Percentiles rank a stretch among this genome's conserved stretches.
phyloP scores from a whole-genome alignment of 2,329 filamentous ascomycete species.

The Ceratocystis huliohia region DNA sequence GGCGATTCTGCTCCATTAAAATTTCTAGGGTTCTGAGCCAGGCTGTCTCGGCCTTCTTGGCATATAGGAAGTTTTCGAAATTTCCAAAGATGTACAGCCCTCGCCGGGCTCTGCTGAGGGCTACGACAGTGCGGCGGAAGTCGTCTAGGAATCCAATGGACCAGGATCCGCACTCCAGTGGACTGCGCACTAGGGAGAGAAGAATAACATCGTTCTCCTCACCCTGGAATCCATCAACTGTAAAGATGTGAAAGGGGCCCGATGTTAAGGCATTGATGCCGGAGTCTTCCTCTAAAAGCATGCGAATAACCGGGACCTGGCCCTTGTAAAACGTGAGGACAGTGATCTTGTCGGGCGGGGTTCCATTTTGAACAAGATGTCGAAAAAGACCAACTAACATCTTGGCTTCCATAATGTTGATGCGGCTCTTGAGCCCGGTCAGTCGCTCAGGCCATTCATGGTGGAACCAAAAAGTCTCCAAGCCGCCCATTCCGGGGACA shows the following conservation, averaged over 20 bases:
- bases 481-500: constrained; percentile 35
- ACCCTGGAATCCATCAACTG: constrained; percentile 81
- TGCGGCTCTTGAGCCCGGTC: constrained; percentile 51
- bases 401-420: constrained; percentile 57
- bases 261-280: constrained; percentile 22
- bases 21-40: constrained; percentile 27
- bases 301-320: constrained; percentile 55
- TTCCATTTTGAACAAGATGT: constrained; percentile 59
- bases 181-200: constrained; percentile 67
- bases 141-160: constrained; percentile 62
- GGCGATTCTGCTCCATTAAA: constrained; percentile 26
- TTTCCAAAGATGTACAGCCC: constrained; percentile 84
- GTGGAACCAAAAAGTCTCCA: constrained; percentile 33
- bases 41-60: constrained; percentile 30
- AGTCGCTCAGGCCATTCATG: constrained; percentile 49
- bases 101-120: constrained; percentile 55
- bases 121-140: constrained; percentile 44
- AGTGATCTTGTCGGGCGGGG: constrained; percentile 51
- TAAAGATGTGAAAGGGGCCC: constrained; percentile 48
- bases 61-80: constrained; percentile 39
- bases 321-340: constrained; percentile 81
- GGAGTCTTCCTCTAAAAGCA: constrained; percentile 31
- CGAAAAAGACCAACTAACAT: constrained; percentile 63
- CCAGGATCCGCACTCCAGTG: constrained; percentile 30
- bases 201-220: constrained; percentile 80